Conservation (phyloP, 805 yeast species). For the Starmerella powellii region DNA sequence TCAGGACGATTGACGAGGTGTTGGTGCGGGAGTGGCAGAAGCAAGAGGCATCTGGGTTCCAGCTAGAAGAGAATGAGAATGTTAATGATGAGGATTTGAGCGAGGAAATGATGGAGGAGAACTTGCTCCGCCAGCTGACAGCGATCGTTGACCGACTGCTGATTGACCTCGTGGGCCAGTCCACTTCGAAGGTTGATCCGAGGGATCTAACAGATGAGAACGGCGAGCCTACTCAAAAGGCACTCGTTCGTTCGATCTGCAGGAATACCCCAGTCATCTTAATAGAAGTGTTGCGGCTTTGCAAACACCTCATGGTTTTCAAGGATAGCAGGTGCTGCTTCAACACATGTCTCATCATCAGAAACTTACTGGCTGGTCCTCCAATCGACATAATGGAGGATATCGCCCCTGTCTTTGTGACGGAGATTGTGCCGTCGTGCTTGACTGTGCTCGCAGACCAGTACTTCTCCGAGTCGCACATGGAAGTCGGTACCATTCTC, state of each 20-base stretch:
- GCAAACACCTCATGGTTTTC: constrained; percentile 65
- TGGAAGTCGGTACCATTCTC: constrained; percentile 82
- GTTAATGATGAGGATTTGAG: constrained; percentile 71
- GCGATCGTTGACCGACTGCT: constrained; percentile 79
- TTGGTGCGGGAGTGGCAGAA: constrained; percentile 65
- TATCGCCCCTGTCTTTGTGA: constrained; percentile 59
- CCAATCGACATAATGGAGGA: constrained; percentile 56
- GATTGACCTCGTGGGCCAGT: constrained; percentile 79
- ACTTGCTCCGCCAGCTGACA: constrained; percentile 79
- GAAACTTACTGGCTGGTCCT: constrained; percentile 43
- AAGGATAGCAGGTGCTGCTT: constrained; percentile 88
- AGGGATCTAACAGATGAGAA: constrained; percentile 33
- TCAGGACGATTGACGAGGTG: constrained; percentile 60
- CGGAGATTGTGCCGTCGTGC: constrained; percentile 57
- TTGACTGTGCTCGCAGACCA: constrained; percentile 57
- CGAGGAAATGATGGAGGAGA: constrained; percentile 98
- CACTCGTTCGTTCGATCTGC: constrained; percentile 48
- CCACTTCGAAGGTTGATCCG: constrained; percentile 36
- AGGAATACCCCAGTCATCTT: constrained; percentile 52
- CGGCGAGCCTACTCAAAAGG: constrained; percentile 35
- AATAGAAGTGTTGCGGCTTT: constrained; percentile 63
- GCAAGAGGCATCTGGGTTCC: constrained; percentile 40
- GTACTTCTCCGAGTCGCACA: constrained; percentile 73
- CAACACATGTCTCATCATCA: constrained; percentile 70
- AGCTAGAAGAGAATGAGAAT: constrained; percentile 32